Evolutionary conservation across 805 yeast species (phyloP).

Genomic region (Teunomyces aglyptinius): DNA sequence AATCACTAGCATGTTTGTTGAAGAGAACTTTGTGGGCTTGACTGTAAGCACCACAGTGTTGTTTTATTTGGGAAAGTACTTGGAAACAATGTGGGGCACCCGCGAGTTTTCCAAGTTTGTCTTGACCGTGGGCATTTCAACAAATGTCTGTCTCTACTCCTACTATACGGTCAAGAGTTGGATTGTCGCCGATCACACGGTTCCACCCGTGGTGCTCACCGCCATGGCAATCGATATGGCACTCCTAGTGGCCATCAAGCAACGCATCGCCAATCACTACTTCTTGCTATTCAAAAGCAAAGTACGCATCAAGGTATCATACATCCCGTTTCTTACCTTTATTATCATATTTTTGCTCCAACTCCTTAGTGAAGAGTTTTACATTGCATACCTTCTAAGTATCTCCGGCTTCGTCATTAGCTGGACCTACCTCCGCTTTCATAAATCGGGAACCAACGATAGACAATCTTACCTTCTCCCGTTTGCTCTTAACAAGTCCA

Average conservation of each 20-base stretch:
- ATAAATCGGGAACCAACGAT: slow-evolving; percentile 42
- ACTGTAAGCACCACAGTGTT: slow-evolving; percentile 36
- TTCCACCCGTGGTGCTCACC: slow-evolving; percentile 50
- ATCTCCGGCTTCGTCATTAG: slow-evolving; percentile 33
- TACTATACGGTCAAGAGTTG: slow-evolving; percentile 18
- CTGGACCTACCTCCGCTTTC: slow-evolving; percentile 41
- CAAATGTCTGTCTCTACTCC: slow-evolving; percentile 35
- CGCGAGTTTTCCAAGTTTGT: slow-evolving; percentile 51
- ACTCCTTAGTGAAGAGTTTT: slow-evolving; percentile 27
- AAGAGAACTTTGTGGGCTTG: slow-evolving; percentile 40
- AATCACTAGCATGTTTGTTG: slow-evolving; percentile 46
- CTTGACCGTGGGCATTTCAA: slow-evolving; percentile 30
- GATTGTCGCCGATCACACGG: slow-evolving; percentile 14
- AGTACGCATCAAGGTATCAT: slow-evolving; percentile 43
- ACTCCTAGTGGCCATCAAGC: slow-evolving; percentile 63
- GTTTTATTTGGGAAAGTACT: slow-evolving; percentile 57
- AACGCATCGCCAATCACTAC: slow-evolving; percentile 61
- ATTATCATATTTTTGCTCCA: slow-evolving; percentile 22
- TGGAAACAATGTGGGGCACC: slow-evolving; percentile 66
- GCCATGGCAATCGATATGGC: slow-evolving; percentile 56
- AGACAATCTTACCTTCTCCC: slow-evolving; percentile 45
- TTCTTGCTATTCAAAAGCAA: slow-evolving; percentile 47
- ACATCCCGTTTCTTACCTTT: slow-evolving; percentile 30
- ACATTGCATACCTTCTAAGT: slow-evolving; percentile 21
- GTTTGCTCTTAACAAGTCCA: slow-evolving; percentile 18